Evolutionary conservation across 2,329 filamentous ascomycete genomes (phyloP).

Genomic region (Nannizziopsis arthrosporioides): DNA sequence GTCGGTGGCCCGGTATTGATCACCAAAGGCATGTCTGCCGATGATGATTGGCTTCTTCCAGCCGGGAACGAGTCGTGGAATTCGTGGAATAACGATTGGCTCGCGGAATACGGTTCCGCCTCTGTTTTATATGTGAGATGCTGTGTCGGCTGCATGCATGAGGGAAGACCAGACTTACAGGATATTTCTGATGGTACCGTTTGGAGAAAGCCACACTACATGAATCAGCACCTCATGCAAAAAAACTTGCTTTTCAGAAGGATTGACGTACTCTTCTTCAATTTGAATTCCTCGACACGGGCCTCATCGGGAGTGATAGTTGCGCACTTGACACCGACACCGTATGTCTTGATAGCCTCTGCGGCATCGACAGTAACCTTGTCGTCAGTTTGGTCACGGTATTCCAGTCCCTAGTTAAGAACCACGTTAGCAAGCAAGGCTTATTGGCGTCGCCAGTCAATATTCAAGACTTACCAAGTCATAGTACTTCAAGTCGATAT

Average conservation of each 20-base stretch:
- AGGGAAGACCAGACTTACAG: conserved; percentile 33
- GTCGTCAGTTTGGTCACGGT: conserved; percentile 92
- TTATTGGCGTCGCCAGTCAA: neutral
- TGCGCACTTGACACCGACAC: conserved; percentile 96
- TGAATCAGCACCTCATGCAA: conserved; percentile 1
- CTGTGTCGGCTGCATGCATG: neutral
- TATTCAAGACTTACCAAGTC: conserved; percentile 47
- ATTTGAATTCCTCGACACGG: conserved; percentile 92
- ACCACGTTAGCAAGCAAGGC: neutral
- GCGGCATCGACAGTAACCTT: conserved; percentile 91
- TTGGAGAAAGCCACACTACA: conserved; percentile 92
- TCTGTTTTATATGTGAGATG: conserved; percentile 25
- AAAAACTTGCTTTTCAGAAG: conserved; percentile 5
- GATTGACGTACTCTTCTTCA: conserved; percentile 76
- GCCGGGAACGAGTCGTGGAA: conserved; percentile 85
- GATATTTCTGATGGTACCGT: conserved; percentile 67
- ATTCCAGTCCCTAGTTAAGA: conserved; percentile 56
- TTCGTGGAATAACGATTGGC: conserved; percentile 88
- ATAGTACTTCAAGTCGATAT: conserved; percentile 97
- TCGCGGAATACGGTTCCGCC: conserved; percentile 98
- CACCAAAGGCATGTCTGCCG: conserved; percentile 93
- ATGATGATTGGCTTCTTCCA: conserved; percentile 99
- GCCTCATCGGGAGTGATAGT: conserved; percentile 98
- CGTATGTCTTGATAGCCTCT: conserved; percentile 98
- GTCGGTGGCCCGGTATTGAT: conserved; percentile 97